Evolutionary conservation across 2,329 filamentous ascomycete genomes (phyloP).

Genomic region (Colletotrichum spaethianum): DNA sequence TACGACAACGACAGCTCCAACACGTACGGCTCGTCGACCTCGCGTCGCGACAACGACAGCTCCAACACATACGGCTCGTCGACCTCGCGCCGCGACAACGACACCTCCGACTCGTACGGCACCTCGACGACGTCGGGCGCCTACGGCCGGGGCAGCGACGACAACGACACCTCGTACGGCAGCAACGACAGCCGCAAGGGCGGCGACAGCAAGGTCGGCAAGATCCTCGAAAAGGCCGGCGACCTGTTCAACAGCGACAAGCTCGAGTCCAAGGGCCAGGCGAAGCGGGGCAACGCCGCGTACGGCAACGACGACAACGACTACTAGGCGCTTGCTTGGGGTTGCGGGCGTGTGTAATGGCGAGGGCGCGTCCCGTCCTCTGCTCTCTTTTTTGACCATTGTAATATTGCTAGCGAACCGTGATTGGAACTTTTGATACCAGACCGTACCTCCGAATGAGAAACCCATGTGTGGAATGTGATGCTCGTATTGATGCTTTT

Average conservation of each 20-base stretch:
- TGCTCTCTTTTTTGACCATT: not conserved
- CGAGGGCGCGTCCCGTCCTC: not conserved
- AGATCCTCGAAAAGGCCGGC: conserved; percentile 72
- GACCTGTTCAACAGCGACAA: conserved; percentile 62
- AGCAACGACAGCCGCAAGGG: conserved; percentile 42
- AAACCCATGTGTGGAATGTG: not conserved
- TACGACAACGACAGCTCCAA: conserved; percentile 34
- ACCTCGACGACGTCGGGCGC: no score
- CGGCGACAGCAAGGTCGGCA: conserved; percentile 66
- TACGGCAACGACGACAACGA: conserved; percentile 46
- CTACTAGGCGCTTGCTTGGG: not conserved
- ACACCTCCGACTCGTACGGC: conserved; percentile 42
- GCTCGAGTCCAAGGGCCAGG: conserved; percentile 63
- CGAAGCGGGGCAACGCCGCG: conserved; percentile 62
- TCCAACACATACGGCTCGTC: conserved; percentile 36
- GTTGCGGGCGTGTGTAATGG: not conserved
- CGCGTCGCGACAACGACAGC: conserved; percentile 42
- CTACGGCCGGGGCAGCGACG: conserved; percentile 41
- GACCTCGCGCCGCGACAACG: conserved; percentile 2
- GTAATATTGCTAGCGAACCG: not conserved
- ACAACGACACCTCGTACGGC: conserved; percentile 44
- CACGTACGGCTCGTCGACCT: no score
- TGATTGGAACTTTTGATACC: not conserved
- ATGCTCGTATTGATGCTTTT: conserved; percentile 4
- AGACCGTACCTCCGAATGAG: not conserved